phyloP scores from a whole-genome alignment of 441 rosid species.

The Lepidium campestre region DNA sequence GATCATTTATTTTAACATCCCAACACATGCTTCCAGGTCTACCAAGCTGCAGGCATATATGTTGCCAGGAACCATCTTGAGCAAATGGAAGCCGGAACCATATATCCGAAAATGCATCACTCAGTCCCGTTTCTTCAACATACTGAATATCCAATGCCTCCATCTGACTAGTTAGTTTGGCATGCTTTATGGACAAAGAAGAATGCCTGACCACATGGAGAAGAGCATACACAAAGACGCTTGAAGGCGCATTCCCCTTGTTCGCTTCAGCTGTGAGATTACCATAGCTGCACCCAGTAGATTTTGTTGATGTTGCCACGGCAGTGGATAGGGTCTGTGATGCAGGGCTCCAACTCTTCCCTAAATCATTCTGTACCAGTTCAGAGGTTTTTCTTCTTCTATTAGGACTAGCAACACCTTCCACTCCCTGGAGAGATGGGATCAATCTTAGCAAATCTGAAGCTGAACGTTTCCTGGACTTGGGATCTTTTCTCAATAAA shows the following conservation, averaged over 20 bases:
- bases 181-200: slow-evolving; percentile 89
- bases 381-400: slow-evolving; percentile 59
- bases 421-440: slow-evolving; percentile 72
- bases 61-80: slow-evolving; percentile 79
- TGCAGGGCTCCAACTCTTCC: slow-evolving; percentile 32
- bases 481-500: slow-evolving; percentile 43
- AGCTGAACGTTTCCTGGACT: slow-evolving; percentile 59
- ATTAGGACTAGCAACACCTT: slow-evolving; percentile 28
- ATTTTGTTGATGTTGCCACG: slow-evolving; percentile 40
- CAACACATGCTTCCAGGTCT: slow-evolving; percentile 98
- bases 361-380: slow-evolving; percentile 25
- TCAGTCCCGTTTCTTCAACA: slow-evolving; percentile 80
- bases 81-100: slow-evolving; percentile 96
- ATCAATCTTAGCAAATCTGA: slow-evolving; percentile 68
- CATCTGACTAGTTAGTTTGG: slow-evolving; percentile 96
- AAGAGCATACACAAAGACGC: slow-evolving; percentile 79
- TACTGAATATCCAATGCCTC: slow-evolving; percentile 83
- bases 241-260: slow-evolving; percentile 84
- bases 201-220: slow-evolving; percentile 94
- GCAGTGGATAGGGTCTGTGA: slow-evolving; percentile 36
- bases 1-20: slow-evolving; percentile 98
- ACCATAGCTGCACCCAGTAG: slow-evolving; percentile 62
- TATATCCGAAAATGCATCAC: slow-evolving; percentile 78
- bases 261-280: slow-evolving; percentile 87
- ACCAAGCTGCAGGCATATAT: slow-evolving; percentile 94